Evolutionary conservation across 225 moss, liverwort and hornwort genomes (phyloP), one percentile per base, ranked within the genome.

Genomic region (Marchantia paleacea): DNA sequence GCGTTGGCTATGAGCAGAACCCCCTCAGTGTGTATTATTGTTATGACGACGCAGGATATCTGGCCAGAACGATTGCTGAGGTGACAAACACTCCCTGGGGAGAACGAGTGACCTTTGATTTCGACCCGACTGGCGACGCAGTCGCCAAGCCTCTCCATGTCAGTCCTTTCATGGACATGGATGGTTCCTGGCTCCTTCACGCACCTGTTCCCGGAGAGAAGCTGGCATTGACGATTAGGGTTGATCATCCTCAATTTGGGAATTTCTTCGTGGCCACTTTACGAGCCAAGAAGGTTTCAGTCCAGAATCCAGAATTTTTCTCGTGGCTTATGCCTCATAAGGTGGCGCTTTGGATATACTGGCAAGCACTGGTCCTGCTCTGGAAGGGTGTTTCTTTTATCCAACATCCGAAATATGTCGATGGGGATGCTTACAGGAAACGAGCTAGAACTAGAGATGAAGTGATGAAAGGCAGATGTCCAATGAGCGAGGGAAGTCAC

Each of bases 101-200:
- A 48, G 97, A 99, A 78, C 90, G 93, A 77, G 92, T 90, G 54
- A 92, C 90, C 18, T 97, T 97, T 69, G 48, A 89, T 30, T 93
- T 93, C 74, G 87, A 90, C 48, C 89, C 93, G 58, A 84, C 81
- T 24, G 72, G 85, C 20, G 97, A 97, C 75, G 70, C 69, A 4
- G 95, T 95, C 69, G 90, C 92, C 1, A 97, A 97, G 77, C 89
- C 90, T 61, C 89, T 99, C 50, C 93, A 91, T 79, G 97, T 99
- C 55, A 94, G 95, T 80, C 97, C 95, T 73, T 92, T 94, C 83
- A 99, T 99, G 93, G 95, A 99, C 80, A 99, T 95, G 95, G 81
- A 82, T 55, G 92, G 90, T 73, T 85, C 89, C 48, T 99, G 95
- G 95, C 82, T 71, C 65, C 86, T 99, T 84, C 84, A 87, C 79